Conservation (phyloP, 495 filamentous ascomycete genomes). For the Massariosphaeria phaeospora region DNA sequence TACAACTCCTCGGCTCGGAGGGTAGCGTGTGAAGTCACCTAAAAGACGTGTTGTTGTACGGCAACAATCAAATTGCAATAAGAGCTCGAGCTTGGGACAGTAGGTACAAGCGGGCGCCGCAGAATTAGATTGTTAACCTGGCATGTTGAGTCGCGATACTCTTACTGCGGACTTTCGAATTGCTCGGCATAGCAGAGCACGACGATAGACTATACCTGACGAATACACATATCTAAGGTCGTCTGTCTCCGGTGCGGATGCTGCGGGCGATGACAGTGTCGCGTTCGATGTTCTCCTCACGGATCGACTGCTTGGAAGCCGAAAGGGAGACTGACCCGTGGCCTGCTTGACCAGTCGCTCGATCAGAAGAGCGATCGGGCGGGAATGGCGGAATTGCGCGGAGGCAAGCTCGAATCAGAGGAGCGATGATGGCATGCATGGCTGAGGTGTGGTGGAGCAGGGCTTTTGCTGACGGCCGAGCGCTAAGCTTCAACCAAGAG, state of each 20-base stretch:
- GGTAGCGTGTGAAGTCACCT: too few relatives aligned
- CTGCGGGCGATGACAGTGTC: too few relatives aligned
- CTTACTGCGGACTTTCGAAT: neutral
- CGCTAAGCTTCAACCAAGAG: conserved; percentile 1
- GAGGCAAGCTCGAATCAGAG: conserved; percentile 3
- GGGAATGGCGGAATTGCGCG: neutral
- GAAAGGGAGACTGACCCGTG: neutral
- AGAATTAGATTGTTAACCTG: conserved; percentile 1
- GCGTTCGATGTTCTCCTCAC: neutral
- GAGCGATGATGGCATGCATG: conserved; percentile 10
- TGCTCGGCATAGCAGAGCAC: neutral
- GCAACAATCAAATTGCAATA: too few relatives aligned
- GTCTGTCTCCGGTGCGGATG: too few relatives aligned
- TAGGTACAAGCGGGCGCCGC: conserved; percentile 1
- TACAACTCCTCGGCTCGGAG: too few relatives aligned
- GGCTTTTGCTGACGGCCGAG: too few relatives aligned
- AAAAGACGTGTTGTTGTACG: too few relatives aligned
- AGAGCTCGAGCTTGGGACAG: conserved; percentile 10
- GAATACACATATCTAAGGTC: too few relatives aligned
- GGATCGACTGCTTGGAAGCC: neutral
- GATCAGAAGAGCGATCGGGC: neutral
- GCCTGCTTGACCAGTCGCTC: neutral
- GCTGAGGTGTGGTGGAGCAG: neutral
- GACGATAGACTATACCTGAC: too few relatives aligned
- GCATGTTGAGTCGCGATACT: neutral